Base-by-base conservation (phyloP, 176 grass and related monocot genomes). In the Metroxylon sagu region DNA sequence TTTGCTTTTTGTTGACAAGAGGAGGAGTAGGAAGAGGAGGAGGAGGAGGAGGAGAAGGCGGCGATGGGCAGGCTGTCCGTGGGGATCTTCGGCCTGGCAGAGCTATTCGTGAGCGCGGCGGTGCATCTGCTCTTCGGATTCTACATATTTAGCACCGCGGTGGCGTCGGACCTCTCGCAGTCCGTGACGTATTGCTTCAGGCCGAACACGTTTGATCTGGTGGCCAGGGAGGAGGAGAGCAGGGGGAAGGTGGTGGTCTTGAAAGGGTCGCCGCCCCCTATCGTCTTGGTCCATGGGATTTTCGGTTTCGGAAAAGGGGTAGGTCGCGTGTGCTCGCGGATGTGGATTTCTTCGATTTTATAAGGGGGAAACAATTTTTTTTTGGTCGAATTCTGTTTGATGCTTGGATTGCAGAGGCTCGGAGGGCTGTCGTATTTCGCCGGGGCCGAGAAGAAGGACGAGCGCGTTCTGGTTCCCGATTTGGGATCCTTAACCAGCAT, bases 291-390 rank as follows among this genome's bases (percentile, higher is more conserved):
- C 39, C 90, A 95, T 78, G 90, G 85, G 16, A 81, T 89, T 69
- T 89, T 89, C 26, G 90, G 90, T 35, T 95, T 95, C 73, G 90
- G 90, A 52, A 89, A 84, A 67, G 90, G 90, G 62, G 90, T 95
- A 77, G 16, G 57, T 35, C 21, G 21, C 21, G 17, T 1, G 0
- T 8, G 35, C 8, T 39, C 12, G 35, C 3, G 35, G 10, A 14
- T 43, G 35, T 43, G 35, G 35, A 43, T 43, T 43, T 43, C 35
- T 43, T 43, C 35, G 3, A 14, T 14, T 6, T 2, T 3, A 43
- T 43, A 10, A 53, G 30, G 7, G 28, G 16, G 21, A 66, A 4
- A 12, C 4, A n/a, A n/a, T 50, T 57, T 57, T 52, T 18, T 67
- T 7, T 50, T 26, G 8, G 35, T 12, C 12, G 35, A 43, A 43